Percentiles rank a stretch among this genome's conserved stretches.
These are phyloP conservation scores for Cryptococcus sp. DNA, from an alignment of 1,284 basidiomycete species.

Conservation along the genomic window DNA sequence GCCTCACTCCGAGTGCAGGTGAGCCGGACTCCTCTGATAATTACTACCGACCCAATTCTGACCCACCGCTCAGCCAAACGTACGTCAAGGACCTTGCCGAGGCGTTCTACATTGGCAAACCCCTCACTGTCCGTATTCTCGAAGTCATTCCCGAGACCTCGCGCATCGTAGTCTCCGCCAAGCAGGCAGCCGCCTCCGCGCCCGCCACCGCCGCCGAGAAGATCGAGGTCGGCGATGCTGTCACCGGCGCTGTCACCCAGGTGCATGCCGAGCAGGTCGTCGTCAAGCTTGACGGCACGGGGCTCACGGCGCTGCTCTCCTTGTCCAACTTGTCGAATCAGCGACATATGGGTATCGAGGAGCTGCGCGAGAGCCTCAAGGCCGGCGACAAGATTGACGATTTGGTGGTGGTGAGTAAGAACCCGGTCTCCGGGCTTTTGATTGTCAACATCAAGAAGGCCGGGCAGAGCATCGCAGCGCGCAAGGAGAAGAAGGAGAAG, in stretches of 20 bases:
- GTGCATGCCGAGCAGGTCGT: conserved; percentile 82
- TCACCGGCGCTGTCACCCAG: conserved; percentile 67
- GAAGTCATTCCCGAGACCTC: conserved; percentile 62
- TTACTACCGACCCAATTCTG: background rate
- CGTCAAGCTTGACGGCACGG: conserved; percentile 66
- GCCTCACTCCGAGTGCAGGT: conserved; percentile 77
- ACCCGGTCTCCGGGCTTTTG: conserved; percentile 79
- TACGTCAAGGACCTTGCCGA: conserved; percentile 63
- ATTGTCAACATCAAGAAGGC: conserved; percentile 65
- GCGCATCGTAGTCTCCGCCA: conserved; percentile 79
- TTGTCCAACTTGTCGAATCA: conserved; percentile 84
- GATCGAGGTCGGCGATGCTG: conserved; percentile 71
- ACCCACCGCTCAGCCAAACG: conserved; percentile 56
- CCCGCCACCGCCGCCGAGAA: conserved; percentile 59
- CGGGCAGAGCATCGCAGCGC: background rate
- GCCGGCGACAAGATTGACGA: conserved; percentile 70
- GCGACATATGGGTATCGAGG: conserved; percentile 64
- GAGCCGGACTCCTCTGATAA: conserved; percentile 22
- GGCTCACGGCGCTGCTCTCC: conserved; percentile 76
- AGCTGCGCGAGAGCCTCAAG: conserved; percentile 65
- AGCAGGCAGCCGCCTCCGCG: conserved; percentile 65
- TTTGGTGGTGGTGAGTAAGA: conserved; percentile 84
- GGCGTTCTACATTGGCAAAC: conserved; percentile 73
- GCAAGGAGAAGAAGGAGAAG: conserved; percentile 9
- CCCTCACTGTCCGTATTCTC: conserved; percentile 81